Percentiles rank a stretch among this genome's conserved stretches.
These are phyloP conservation scores for Furcasterigmium sp. DNA, from an alignment of 2,329 filamentous ascomycete genomes.

Conservation along the genomic window DNA sequence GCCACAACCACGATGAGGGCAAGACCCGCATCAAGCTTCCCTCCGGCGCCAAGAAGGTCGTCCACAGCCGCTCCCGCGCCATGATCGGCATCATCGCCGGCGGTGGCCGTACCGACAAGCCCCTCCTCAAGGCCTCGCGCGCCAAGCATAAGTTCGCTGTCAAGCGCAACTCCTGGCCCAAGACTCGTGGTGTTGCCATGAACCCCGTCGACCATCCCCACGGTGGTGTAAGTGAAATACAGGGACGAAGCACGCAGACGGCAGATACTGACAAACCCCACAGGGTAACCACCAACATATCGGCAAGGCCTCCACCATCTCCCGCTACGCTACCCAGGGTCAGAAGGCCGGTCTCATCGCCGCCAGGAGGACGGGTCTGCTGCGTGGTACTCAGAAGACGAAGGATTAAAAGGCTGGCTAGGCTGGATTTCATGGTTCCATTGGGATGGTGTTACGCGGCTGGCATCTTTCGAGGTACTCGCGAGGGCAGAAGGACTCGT, in stretches of 20 bases:
- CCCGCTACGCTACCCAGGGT: slow-evolving; percentile 93
- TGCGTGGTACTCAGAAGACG: slow-evolving; percentile 99
- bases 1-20: slow-evolving; percentile 97
- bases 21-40: slow-evolving; percentile 99
- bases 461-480: slow-evolving; percentile 55
- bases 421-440: slow-evolving; percentile 45
- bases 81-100: slow-evolving; percentile 99
- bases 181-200: slow-evolving; percentile 99
- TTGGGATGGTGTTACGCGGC: slow-evolving; percentile 63
- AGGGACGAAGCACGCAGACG: too few relatives aligned
- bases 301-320: slow-evolving; percentile 99
- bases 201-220: slow-evolving; percentile 99
- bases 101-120: slow-evolving; percentile 99
- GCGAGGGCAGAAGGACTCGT: slow-evolving; percentile 39
- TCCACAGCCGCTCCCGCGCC: slow-evolving; percentile 85
- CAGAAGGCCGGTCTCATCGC: slow-evolving; percentile 99
- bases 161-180: slow-evolving; percentile 99
- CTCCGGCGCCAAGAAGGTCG: slow-evolving; percentile 97
- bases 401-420: slow-evolving; percentile 70
- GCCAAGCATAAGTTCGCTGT: slow-evolving; percentile 99
- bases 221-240: slow-evolving; percentile 68
- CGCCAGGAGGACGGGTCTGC: slow-evolving; percentile 98
- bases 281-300: slow-evolving; percentile 99
- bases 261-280: slow-evolving; percentile 36
- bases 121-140: slow-evolving; percentile 97